Base-by-base conservation (phyloP, 1,139 yeast genomes). In the Tardiomyces depauwii region DNA sequence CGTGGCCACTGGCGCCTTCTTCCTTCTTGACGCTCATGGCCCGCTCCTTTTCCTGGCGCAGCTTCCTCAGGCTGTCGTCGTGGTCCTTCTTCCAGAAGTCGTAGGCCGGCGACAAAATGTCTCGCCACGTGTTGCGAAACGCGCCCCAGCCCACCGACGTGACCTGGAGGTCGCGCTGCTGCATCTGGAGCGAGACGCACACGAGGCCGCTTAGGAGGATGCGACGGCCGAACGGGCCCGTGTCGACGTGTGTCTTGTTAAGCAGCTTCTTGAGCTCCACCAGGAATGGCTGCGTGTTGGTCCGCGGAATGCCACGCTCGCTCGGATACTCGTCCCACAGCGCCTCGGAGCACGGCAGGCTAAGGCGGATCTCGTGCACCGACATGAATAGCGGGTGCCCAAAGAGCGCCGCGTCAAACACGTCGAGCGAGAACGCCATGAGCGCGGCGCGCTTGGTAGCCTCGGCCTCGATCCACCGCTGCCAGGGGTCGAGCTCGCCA, bases 341-440 rank as follows among this genome's bases (percentile, higher is more conserved):
- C 21, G 72, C 77, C 56, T 86, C 95, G 48, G 82, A 80, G 58
- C 94, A 86, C 0, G 95, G 96, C 58, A 86, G 67, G 42, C 80
- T 73, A 51, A 82, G 65, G 56, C 87, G 88, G 44, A 87, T 70
- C 56, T 86, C 75, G 57, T 80, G 82, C 30, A 86, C 81, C 47
- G 79, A 73, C 42, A 86, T 70, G 42, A 77, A 77, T 38, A 83
- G 73, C 40, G 79, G 74, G 62, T 86, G 94, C 5, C 94, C 83
- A 64, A 83, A 85, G 46, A 84, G 75, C 32, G 83, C 76, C n/a
- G 87, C 84, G 63, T 86, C 93, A 21, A 81, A 73, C 1, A 82
- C 79, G 61, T 86, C 95, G 57, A 83, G 69, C 55, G 82, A 82
- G 60, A 86, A 86, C 2, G 91, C 86, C 75, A 83, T 78, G 48